phyloP scores from a whole-genome alignment of 495 filamentous ascomycete species.

The Annulohypoxylon maeteangense region DNA sequence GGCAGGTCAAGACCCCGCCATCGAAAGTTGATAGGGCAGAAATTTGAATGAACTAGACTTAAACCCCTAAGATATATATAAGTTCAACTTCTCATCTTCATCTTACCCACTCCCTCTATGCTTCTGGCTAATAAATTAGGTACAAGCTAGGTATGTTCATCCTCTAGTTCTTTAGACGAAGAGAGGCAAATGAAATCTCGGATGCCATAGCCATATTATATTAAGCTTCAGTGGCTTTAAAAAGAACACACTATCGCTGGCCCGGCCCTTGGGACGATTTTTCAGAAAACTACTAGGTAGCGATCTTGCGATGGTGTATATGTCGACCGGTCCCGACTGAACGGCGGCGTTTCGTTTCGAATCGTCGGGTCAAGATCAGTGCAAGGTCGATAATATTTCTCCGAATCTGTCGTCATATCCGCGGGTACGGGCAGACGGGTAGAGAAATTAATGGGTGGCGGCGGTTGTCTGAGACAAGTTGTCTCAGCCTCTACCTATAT shows the following conservation, averaged over 20 bases:
- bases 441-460: background rate
- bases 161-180: background rate
- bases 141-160: background rate
- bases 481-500: background rate
- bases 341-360: background rate
- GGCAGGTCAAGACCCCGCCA: no score
- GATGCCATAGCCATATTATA: background rate
- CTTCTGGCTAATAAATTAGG: background rate
- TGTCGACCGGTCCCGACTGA: background rate
- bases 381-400: background rate
- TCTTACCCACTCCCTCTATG: background rate
- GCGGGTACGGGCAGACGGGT: background rate
- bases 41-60: no score
- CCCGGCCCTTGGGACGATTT: background rate
- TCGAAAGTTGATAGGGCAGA: no score
- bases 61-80: no score
- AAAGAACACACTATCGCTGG: no score
- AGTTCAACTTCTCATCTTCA: background rate
- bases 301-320: background rate
- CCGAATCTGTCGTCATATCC: background rate
- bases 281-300: background rate
- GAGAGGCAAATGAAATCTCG: background rate
- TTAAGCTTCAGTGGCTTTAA: background rate
- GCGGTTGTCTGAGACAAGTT: background rate
- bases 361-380: background rate